Evolutionary conservation across 495 filamentous ascomycete genomes (phyloP), one percentile per base, ranked within the genome.

Genomic region (Penicillium goetzii): DNA sequence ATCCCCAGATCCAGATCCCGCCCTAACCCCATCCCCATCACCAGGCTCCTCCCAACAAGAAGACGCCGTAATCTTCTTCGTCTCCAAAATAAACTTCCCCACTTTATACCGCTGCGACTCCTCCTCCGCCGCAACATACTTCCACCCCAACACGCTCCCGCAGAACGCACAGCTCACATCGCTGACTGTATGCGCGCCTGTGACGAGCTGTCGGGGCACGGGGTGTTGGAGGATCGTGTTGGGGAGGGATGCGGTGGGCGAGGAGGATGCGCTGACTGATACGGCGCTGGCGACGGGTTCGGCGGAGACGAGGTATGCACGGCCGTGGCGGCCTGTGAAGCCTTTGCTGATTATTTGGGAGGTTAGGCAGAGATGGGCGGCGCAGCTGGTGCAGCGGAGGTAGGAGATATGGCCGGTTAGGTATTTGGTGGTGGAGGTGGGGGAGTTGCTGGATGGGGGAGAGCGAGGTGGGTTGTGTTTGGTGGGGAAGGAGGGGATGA

Each of bases 61-160:
- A 51, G 80, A 84, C 6, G 81, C 74, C 21, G 85, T 86, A 26
- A 92, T 88, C 63, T 89, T 82, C 72, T 88, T 88, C 34, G 89
- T 92, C 79, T 98, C 94, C 38, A 98, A 74, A n/a, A 98, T 97
- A 68, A 93, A 97, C 74, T 96, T 97, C 32, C 94, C 94, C 32
- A 97, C 88, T 74, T 98, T 98, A 77, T 98, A 98, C 58, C 84
- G 83, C 74, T 98, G 94, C 41, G 80, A 81, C 63, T 88, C 81
- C 68, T 97, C 90, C 57, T 89, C 88, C 0, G 94, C 94, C 47
- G 86, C 86, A 56, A 97, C 83, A 72, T 98, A 98, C 75, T 97
- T 97, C 94, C 94, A 98, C 11, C 94, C 94, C 19, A 98, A 72
- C 45, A 90, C 85, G 47, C 74, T 85, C 5, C 82, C 83, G 71